phyloP scores from a whole-genome alignment of 768 basidiomycete species.

The Terana coerulea region DNA sequence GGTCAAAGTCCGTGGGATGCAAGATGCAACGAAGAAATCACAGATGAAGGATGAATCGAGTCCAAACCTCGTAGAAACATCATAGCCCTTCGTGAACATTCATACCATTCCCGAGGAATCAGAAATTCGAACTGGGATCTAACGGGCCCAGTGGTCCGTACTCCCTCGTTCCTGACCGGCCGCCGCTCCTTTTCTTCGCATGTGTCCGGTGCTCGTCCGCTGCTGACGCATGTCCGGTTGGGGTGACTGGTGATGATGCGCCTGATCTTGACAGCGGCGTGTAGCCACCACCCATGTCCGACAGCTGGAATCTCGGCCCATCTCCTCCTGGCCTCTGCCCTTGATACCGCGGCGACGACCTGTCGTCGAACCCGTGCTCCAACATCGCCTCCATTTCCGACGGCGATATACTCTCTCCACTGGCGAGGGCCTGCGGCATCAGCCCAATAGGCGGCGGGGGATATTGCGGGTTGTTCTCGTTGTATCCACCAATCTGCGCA shows the following conservation, averaged over 20 bases:
- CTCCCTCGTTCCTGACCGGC: slow-evolving; percentile 28
- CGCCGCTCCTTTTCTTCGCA: slow-evolving; percentile 37
- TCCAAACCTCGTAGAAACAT: slow-evolving; percentile 7
- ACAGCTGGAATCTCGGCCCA: slow-evolving; percentile 60
- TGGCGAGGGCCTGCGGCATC: slow-evolving; percentile 33
- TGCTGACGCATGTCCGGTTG: slow-evolving; percentile 29
- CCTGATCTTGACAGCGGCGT: slow-evolving; percentile 49
- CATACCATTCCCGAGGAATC: slow-evolving; percentile 1
- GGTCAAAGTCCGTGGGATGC: not conserved
- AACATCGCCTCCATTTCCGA: slow-evolving; percentile 91
- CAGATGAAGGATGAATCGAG: slow-evolving; percentile 4
- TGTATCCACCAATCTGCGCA: slow-evolving; percentile 91
- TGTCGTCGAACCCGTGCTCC: slow-evolving; percentile 84
- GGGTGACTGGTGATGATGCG: slow-evolving; percentile 40
- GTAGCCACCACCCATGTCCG: slow-evolving; percentile 55
- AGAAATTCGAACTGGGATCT: slow-evolving; percentile 29
- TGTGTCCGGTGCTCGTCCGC: slow-evolving; percentile 36
- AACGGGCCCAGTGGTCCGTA: slow-evolving; percentile 49
- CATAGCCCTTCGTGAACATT: slow-evolving; percentile 16
- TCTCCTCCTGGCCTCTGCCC: slow-evolving; percentile 32
- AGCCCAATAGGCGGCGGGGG: slow-evolving; percentile 85
- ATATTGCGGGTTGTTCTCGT: slow-evolving; percentile 75
- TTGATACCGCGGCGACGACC: slow-evolving; percentile 38
- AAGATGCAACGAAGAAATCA: slow-evolving; percentile 1
- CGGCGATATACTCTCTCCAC: slow-evolving; percentile 51